Evolutionary conservation across 2,329 filamentous ascomycete species (phyloP).

Genomic region (Colletotrichum phormii): DNA sequence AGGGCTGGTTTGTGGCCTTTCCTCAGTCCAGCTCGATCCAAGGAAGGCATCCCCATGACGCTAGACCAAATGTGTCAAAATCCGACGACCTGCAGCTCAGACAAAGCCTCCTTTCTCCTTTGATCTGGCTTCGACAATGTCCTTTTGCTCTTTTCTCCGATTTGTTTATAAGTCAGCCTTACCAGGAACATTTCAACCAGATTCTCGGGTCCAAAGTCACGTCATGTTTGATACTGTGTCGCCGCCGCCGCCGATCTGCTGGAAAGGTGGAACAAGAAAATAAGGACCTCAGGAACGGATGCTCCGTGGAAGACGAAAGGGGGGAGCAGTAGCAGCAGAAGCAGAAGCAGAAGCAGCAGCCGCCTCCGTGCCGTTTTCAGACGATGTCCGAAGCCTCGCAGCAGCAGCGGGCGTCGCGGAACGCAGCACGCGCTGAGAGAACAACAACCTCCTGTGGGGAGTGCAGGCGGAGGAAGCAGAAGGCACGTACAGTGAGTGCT

Average conservation of each 20-base stretch:
- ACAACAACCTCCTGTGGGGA: constrained; percentile 60
- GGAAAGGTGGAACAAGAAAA: constrained; percentile 16
- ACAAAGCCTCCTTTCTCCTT: constrained; percentile 27
- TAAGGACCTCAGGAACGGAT: constrained; percentile 7
- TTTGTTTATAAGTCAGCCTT: constrained; percentile 33
- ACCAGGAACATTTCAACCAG: background rate
- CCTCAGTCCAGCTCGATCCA: constrained; percentile 10
- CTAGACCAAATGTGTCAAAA: constrained; percentile 31
- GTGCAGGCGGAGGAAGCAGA: constrained; percentile 64
- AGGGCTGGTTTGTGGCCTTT: constrained; percentile 25
- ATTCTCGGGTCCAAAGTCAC: constrained; percentile 2
- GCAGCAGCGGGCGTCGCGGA: constrained; percentile 40
- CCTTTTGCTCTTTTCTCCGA: background rate
- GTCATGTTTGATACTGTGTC: constrained; percentile 9
- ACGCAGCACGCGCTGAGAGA: constrained; percentile 45
- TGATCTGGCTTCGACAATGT: background rate
- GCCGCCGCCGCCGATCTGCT: background rate
- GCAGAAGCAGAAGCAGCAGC: background rate
- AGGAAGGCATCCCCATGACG: background rate
- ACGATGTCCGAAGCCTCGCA: constrained; percentile 51
- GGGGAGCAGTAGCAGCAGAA: background rate
- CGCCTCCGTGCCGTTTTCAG: constrained; percentile 19
- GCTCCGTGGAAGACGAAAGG: constrained; percentile 2
- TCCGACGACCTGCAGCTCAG: constrained; percentile 23
- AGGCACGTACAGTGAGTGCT: constrained; percentile 47